Evolutionary conservation across 1,284 basidiomycete genomes (phyloP).

Genomic region (Grifola frondosa): DNA sequence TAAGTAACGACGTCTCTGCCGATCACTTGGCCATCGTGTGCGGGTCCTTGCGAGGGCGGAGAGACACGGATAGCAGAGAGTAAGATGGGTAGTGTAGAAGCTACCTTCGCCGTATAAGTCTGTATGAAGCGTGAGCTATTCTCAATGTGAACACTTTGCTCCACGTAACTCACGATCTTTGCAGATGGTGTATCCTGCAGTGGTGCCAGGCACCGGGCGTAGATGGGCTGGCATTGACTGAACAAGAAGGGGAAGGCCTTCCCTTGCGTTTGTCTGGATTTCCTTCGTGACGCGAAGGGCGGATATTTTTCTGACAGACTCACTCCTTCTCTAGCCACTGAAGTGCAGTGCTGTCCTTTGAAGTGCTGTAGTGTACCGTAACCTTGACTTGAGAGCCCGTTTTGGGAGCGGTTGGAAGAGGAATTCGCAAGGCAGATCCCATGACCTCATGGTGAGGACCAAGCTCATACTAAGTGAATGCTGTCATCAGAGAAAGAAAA

Average conservation of each 20-base stretch:
- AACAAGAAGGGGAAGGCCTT: conserved; percentile 88
- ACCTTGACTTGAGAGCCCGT: conserved; percentile 52
- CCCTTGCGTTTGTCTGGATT: conserved; percentile 82
- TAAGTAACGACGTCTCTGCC: conserved; percentile 71
- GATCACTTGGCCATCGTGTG: conserved; percentile 65
- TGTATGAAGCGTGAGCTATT: conserved; percentile 35
- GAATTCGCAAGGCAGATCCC: conserved; percentile 66
- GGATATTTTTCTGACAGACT: too few relatives aligned
- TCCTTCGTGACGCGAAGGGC: neutral
- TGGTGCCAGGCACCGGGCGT: conserved; percentile 79
- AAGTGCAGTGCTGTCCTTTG: conserved; percentile 79
- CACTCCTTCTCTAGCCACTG: conserved; percentile 91
- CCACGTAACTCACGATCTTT: conserved; percentile 71
- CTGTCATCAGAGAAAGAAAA: too few relatives aligned
- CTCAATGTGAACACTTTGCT: too few relatives aligned
- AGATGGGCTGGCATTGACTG: conserved; percentile 94
- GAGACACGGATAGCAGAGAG: conserved; percentile 82
- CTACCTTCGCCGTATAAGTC: conserved; percentile 78
- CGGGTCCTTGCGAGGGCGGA: conserved; percentile 64
- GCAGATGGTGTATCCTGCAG: conserved; percentile 78
- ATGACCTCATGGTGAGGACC: conserved; percentile 62
- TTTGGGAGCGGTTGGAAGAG: conserved; percentile 42
- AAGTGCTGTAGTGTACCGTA: conserved; percentile 73
- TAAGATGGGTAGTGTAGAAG: conserved; percentile 77
- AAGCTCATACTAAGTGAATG: conserved; percentile 58